Evolutionary conservation across 495 filamentous ascomycete genomes (phyloP), one percentile per base, ranked within the genome.

Genomic region (Letharia columbiana): DNA sequence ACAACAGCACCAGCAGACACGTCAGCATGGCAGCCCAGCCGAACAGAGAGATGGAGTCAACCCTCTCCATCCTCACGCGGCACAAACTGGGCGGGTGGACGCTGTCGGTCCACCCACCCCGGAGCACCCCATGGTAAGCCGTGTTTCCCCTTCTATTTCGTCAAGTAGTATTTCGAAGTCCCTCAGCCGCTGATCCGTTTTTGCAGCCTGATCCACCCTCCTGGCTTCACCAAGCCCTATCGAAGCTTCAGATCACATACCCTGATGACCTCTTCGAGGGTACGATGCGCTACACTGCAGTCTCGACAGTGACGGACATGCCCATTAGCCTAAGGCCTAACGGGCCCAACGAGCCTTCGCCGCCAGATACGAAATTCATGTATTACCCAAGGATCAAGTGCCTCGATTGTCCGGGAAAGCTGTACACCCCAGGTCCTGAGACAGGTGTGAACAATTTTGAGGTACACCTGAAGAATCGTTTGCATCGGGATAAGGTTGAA

Each of bases 401-500:
- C 72, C 83, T 85, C 52, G 94, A 97, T 73, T 97, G 94, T 76
- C 90, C 93, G 3, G 91, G 91, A 44, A 97, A 96, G 74, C 77
- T 96, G 41, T 98, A 98, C 74, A 96, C 89, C 0, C 88, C 91
- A 2, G 89, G 90, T 1, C 92, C 93, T 0, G 90, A 85, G 33
- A 86, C 82, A 72, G 91, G 91, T 0, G 87, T 91, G 15, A 86
- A 87, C n/a, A 92, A 94, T 71, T 96, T 96, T 65, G 88, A 93
- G 76, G 86, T 93, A 9, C 92, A 96, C 77, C 78, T 96, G n/a
- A 87, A 84, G 70, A 94, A 95, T 75, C 77, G 85, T 47, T 75
- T 81, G 31, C 94, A 97, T 78, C 86, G 87, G 72, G 84, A 90
- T 71, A 84, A 80, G 66, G 91, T 96, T 39, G 86, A 88, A 73